Evolutionary conservation across 1,139 yeast species (phyloP).

Genomic region (Yamadazyma sp.): DNA sequence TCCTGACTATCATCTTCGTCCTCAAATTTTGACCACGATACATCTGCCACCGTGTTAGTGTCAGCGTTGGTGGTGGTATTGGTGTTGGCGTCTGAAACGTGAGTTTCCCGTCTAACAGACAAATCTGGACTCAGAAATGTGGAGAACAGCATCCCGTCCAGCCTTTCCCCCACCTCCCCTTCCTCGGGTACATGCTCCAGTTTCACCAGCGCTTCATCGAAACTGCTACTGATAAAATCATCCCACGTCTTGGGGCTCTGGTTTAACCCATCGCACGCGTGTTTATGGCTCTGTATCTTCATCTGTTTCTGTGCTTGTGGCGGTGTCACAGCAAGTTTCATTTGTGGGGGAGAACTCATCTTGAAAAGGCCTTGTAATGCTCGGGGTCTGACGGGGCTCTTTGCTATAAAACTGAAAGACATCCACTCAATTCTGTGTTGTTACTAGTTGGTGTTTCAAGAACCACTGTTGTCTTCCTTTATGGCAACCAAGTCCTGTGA

Average conservation of each 20-base stretch:
- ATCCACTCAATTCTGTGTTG: neutral
- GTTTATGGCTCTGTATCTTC: neutral
- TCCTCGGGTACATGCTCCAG: neutral
- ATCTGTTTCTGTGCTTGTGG: neutral
- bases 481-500: no score
- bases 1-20: slow-evolving; percentile 1
- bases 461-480: no score
- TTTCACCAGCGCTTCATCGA: neutral
- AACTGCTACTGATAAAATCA: slow-evolving; percentile 1
- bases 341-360: slow-evolving; percentile 3
- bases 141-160: neutral
- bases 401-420: slow-evolving; percentile 1
- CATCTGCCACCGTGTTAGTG: no score
- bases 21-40: neutral
- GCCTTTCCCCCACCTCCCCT: neutral
- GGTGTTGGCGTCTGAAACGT: neutral
- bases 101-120: neutral
- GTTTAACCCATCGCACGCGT: neutral
- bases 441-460: neutral
- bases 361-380: slow-evolving; percentile 1
- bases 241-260: slow-evolving; percentile 3
- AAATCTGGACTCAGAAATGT: neutral
- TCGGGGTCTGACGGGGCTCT: slow-evolving; percentile 4
- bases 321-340: neutral
- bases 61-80: no score